A percentile compares a stretch with the other conserved stretches of the same genome.
Conservation (phyloP, 75 land plant genomes). For the Sequoia sempervirens region DNA sequence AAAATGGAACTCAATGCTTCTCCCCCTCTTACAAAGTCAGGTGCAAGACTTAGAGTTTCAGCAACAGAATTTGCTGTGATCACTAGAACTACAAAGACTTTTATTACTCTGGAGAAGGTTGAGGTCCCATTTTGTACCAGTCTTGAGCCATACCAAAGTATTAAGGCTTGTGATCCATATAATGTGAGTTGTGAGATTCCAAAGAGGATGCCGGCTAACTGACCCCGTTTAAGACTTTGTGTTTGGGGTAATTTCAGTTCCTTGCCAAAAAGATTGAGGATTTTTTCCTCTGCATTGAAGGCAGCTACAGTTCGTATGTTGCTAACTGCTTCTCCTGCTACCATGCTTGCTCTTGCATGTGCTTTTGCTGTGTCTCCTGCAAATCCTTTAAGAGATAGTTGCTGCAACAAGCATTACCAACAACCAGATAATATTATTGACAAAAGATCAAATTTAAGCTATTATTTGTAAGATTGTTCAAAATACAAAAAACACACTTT, state of each 20-base stretch:
- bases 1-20: constrained; percentile 84
- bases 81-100: constrained; percentile 83
- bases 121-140: constrained; percentile 66
- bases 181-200: constrained; percentile 81
- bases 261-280: constrained; percentile 57
- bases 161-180: constrained; percentile 73
- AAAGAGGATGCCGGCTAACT: constrained; percentile 66
- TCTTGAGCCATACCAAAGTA: constrained; percentile 79
- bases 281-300: constrained; percentile 86
- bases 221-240: constrained; percentile 68
- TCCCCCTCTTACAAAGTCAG: constrained; percentile 73
- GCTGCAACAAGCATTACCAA: constrained; percentile 33
- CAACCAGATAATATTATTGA: neutral
- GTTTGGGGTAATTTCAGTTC: constrained; percentile 61
- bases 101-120: constrained; percentile 81
- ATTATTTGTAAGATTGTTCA: neutral
- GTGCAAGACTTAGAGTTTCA: constrained; percentile 83
- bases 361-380: constrained; percentile 90
- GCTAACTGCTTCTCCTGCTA: constrained; percentile 89
- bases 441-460: neutral
- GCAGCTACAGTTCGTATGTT: constrained; percentile 90
- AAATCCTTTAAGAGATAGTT: constrained; percentile 78
- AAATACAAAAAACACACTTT: neutral
- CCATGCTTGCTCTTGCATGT: constrained; percentile 77
- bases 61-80: constrained; percentile 83